phyloP scores from a whole-genome alignment of 2,329 filamentous ascomycete species.

The Ascochyta clinopodiicola region DNA sequence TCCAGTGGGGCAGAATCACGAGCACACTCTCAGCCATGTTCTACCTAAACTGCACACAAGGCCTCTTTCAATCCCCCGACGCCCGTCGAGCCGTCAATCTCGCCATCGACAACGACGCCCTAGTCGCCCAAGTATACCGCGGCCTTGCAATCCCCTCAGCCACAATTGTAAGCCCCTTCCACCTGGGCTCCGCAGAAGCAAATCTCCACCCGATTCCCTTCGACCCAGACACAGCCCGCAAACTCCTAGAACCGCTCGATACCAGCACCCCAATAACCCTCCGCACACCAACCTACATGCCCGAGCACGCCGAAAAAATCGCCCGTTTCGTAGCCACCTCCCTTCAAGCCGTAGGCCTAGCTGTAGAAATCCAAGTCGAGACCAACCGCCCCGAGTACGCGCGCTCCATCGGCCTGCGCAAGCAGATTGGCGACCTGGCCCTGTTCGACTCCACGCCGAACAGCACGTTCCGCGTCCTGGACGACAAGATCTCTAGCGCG shows the following conservation, averaged over 20 bases:
- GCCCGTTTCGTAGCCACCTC: not conserved
- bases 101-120: not conserved
- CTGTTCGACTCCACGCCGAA: constrained; percentile 9
- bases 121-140: not conserved
- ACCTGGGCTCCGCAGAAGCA: not conserved
- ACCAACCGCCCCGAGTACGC: constrained; percentile 5
- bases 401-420: not conserved
- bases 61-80: not conserved
- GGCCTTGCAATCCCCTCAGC: not conserved
- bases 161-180: not conserved
- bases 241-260: not conserved
- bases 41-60: not conserved
- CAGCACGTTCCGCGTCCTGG: constrained; percentile 8
- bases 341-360: constrained; percentile 1
- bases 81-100: not conserved
- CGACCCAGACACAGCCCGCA: not conserved
- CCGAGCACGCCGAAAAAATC: constrained; percentile 4
- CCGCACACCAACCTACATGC: constrained; percentile 6
- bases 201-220: not conserved
- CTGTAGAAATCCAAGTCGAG: constrained; percentile 1
- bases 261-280: not conserved
- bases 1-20: not conserved
- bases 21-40: constrained; percentile 2
- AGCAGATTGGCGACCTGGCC: constrained; percentile 2
- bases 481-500: constrained; percentile 11